phyloP scores from a whole-genome alignment of 495 filamentous ascomycete genomes.

The Penicillium turbatum region DNA sequence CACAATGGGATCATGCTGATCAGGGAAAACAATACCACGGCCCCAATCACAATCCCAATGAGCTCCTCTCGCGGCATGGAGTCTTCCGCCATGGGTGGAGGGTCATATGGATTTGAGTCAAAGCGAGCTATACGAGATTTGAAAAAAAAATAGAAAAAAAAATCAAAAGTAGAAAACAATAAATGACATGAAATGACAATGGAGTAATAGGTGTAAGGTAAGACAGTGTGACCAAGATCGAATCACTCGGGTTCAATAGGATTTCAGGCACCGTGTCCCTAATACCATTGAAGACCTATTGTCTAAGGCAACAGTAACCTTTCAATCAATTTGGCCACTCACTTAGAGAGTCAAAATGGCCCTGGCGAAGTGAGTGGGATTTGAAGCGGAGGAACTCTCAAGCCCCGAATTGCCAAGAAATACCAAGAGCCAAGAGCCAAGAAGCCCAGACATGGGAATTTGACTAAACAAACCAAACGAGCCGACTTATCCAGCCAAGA shows the following conservation, averaged over 20 bases:
- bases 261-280: conserved; percentile 8
- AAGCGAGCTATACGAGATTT: conserved; percentile 17
- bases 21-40: conserved; percentile 26
- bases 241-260: conserved; percentile 4
- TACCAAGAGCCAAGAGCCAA: conserved; percentile 24
- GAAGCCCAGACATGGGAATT: conserved; percentile 1
- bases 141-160: not conserved
- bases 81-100: conserved; percentile 25
- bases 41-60: conserved; percentile 36
- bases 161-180: not conserved
- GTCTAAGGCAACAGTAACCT: not conserved
- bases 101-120: conserved; percentile 8
- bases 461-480: not conserved
- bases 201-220: not conserved
- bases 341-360: not conserved
- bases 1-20: conserved; percentile 37
- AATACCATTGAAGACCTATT: conserved; percentile 1
- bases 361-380: conserved; percentile 15
- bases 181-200: not conserved
- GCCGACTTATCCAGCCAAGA: not conserved
- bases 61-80: conserved; percentile 24
- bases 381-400: conserved; percentile 29
- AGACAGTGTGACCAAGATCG: conserved; percentile 8
- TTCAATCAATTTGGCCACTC: not conserved
- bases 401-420: conserved; percentile 31